Base-by-base conservation (phyloP, 2,329 filamentous ascomycete genomes). In the Rhynchosporium graminicola region DNA sequence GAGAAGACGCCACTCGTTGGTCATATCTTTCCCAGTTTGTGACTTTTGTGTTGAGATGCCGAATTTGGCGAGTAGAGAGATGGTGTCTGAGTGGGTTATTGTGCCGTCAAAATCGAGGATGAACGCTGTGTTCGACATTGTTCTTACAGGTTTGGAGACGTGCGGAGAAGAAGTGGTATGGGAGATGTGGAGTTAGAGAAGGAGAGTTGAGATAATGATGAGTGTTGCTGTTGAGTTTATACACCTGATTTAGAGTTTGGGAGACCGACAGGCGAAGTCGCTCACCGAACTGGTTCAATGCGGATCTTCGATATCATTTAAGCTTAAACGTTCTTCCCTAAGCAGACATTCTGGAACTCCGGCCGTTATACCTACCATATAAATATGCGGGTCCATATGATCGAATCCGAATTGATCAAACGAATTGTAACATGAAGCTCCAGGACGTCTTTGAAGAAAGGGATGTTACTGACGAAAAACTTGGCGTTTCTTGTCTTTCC, bases 61-160 rank as follows among this genome's bases (percentile, higher is more conserved):
- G 29, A 62, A 46, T 5, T 66, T 43, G 52, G 64, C 64, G 26
- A 74, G 48, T 3, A 59, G 50, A 3, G 46, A 50, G 3, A 70
- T 72, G 4, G 73, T 74, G 51, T 74, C 73, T 57, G 67, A 64
- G 5, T 57, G 67, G 29, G 73, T 74, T 48, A 74, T 71, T n/a
- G 73, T 74, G 10, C 69, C 67, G 26, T 74, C 72, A 51, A 74
- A 74, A 60, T 74, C 72, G 33, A 74, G 63, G 57, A 74, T 66
- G 60, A 69, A 67, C 12, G 60, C 38, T 13, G 15, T 45, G 5
- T 2, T 42, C 13, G 43, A 28, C 57, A 59, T 59, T 5, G 57
- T 20, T 10, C 3, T 29, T 43, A 10, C 5, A 36, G 33, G 1
- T 10, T 5, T 36, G 33, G 33, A 1, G 33, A 36, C 6, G 9